phyloP scores from a whole-genome alignment of 1,284 basidiomycete species.

The Ustilago crameri region DNA sequence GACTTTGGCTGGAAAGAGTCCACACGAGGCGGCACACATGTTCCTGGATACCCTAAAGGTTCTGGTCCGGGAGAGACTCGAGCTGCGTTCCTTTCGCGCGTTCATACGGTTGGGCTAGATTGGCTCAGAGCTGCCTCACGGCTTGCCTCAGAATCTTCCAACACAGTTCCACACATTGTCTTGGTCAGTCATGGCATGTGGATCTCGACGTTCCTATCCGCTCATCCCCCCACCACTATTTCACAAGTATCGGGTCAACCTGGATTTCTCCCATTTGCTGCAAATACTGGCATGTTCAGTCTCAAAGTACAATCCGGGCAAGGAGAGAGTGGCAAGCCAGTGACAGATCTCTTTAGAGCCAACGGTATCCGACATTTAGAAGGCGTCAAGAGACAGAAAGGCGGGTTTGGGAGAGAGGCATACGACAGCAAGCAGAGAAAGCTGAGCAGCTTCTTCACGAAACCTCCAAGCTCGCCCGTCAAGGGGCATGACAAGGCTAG shows the following conservation, averaged over 20 bases:
- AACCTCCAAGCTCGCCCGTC: background rate
- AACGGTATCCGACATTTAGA: conserved; percentile 39
- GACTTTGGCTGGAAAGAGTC: conserved; percentile 56
- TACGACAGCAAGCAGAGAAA: conserved; percentile 33
- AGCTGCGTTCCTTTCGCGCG: conserved; percentile 22
- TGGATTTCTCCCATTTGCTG: conserved; percentile 41
- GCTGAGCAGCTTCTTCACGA: conserved; percentile 39
- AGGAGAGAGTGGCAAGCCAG: background rate
- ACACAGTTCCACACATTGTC: conserved; percentile 47
- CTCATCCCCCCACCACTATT: conserved; percentile 38
- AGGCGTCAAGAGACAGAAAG: conserved; percentile 38
- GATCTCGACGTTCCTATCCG: conserved; percentile 57
- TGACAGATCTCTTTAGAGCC: conserved; percentile 32
- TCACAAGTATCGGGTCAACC: conserved; percentile 23
- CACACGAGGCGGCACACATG: conserved; percentile 43
- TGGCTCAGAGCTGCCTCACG: conserved; percentile 27
- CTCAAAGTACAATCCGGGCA: conserved; percentile 22
- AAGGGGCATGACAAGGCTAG: no score
- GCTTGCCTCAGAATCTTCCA: background rate
- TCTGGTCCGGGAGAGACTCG: conserved; percentile 30
- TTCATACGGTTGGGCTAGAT: conserved; percentile 20
- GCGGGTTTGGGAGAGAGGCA: conserved; percentile 34
- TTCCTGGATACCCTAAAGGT: conserved; percentile 41
- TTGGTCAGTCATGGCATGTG: conserved; percentile 63
- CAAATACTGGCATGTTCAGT: conserved; percentile 55